These are phyloP conservation scores for Anastatica hierochuntica DNA, from an alignment of 345 rosid species.

Conservation along the genomic window DNA sequence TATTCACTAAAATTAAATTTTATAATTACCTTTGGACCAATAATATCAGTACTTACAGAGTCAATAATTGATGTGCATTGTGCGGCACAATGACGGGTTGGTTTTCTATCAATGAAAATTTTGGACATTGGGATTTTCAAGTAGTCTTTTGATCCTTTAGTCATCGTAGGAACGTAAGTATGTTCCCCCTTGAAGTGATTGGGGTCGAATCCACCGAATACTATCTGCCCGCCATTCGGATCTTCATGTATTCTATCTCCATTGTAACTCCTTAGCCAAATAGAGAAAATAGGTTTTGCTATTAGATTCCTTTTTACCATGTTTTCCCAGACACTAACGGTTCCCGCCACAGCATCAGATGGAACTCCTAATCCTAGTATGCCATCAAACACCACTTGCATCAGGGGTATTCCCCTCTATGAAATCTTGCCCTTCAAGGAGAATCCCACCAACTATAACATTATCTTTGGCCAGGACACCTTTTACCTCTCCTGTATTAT, in stretches of 20 bases:
- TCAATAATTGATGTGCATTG: background rate
- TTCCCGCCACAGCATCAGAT: background rate
- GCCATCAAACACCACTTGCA: background rate
- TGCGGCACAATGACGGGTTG: too few species aligned
- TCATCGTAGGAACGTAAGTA: background rate
- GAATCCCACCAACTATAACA: background rate
- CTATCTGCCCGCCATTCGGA: background rate
- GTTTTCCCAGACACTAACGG: background rate
- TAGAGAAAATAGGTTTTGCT: background rate
- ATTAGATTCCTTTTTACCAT: background rate
- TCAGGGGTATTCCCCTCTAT: background rate
- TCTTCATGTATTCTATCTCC: background rate
- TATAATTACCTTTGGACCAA: background rate
- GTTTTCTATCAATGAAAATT: background rate
- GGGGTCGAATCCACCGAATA: background rate
- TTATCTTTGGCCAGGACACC: background rate
- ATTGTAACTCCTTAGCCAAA: background rate
- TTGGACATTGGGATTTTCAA: background rate
- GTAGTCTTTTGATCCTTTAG: background rate
- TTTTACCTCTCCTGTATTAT: too few species aligned
- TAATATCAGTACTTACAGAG: background rate
- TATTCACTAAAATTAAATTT: too few species aligned
- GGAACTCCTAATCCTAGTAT: background rate
- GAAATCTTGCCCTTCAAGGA: background rate
- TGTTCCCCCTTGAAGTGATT: background rate